Conservation (phyloP, 148 eudicot species). For the Rhododendron molle region DNA sequence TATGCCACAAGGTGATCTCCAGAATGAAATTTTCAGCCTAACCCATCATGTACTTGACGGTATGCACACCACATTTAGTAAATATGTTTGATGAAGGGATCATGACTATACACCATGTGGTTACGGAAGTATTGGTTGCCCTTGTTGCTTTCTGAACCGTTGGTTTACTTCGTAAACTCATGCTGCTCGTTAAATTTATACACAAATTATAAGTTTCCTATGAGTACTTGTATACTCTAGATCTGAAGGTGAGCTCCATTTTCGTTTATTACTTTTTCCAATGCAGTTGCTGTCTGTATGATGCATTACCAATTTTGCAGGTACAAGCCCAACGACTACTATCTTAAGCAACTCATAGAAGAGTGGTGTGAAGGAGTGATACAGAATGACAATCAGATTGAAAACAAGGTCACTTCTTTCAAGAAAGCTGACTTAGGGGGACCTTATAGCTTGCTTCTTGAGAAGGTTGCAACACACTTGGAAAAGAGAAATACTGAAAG, state of each 20-base stretch:
- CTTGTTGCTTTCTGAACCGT: background rate
- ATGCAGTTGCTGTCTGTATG: background rate
- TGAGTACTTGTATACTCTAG: background rate
- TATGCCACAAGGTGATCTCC: background rate
- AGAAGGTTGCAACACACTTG: conserved; percentile 80
- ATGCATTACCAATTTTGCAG: conserved; percentile 30
- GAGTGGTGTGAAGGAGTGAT: conserved; percentile 98
- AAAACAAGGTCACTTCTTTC: conserved; percentile 25
- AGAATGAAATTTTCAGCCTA: background rate
- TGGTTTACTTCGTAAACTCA: background rate
- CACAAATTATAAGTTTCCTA: background rate
- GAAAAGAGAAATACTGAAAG: conserved; percentile 54
- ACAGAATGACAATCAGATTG: conserved; percentile 38
- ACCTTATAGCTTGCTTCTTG: conserved; percentile 67
- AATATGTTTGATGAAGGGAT: background rate
- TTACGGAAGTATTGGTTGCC: background rate
- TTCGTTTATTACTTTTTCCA: background rate
- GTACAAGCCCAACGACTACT: conserved; percentile 81
- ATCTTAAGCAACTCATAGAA: conserved; percentile 87
- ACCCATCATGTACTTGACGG: background rate
- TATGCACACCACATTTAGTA: background rate
- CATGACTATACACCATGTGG: background rate
- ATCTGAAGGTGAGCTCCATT: background rate
- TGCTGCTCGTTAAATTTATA: background rate
- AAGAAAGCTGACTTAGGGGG: conserved; percentile 38